These are phyloP conservation scores for Ceratorhiza oryzae-sativae DNA, from an alignment of 1,284 basidiomycete genomes.

Conservation along the genomic window DNA sequence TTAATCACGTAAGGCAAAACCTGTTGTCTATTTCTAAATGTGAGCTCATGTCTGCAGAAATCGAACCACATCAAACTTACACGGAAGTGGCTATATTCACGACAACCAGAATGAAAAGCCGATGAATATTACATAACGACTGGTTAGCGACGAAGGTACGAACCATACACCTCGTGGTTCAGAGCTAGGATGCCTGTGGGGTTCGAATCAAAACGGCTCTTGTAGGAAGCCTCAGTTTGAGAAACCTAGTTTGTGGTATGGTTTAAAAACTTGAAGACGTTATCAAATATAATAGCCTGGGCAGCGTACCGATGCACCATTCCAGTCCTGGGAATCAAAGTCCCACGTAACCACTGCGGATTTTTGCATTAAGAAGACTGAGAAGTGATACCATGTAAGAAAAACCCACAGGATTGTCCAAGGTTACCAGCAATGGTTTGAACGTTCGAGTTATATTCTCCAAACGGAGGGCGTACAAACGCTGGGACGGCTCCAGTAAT, in stretches of 20 bases:
- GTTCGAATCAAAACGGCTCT: conserved; percentile 26
- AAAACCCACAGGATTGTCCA: conserved; percentile 34
- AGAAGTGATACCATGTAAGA: neutral
- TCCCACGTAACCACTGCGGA: conserved; percentile 35
- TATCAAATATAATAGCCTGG: neutral
- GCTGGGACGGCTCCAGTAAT: conserved; percentile 40
- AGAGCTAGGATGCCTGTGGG: conserved; percentile 38
- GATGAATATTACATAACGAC: neutral
- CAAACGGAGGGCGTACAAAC: conserved; percentile 43
- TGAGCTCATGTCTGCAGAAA: too few species aligned
- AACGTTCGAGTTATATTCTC: conserved; percentile 41
- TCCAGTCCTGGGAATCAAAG: conserved; percentile 34
- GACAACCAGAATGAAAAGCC: neutral
- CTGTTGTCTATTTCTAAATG: neutral
- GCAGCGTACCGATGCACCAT: conserved; percentile 1
- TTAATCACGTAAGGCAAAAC: conserved; percentile 42
- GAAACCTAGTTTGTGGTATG: neutral
- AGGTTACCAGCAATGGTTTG: conserved; percentile 21
- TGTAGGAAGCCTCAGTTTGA: conserved; percentile 33
- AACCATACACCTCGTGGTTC: conserved; percentile 28
- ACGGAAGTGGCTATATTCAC: neutral
- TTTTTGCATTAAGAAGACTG: neutral
- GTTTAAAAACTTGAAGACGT: too few species aligned
- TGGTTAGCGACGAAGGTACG: neutral
- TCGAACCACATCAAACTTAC: conserved; percentile 6